Evolutionary conservation across 2,329 filamentous ascomycete species (phyloP).

Genomic region (Alternaria alternata): DNA sequence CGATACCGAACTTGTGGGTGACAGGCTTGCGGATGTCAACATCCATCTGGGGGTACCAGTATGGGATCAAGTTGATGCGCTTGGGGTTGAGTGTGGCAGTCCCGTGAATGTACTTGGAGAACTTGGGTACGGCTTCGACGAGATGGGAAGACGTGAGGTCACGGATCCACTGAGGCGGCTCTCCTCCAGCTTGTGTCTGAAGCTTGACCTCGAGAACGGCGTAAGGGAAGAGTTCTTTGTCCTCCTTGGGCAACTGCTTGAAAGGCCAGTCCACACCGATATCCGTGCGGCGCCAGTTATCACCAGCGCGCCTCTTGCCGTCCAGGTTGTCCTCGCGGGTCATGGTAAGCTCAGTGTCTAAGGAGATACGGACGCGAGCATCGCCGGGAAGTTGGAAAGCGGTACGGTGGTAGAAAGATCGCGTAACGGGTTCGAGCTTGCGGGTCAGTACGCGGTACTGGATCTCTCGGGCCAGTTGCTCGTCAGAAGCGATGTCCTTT

Average conservation of each 20-base stretch:
- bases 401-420: constrained; percentile 97
- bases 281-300: constrained; percentile 97
- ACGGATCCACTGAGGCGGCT: constrained; percentile 95
- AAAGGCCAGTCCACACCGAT: constrained; percentile 98
- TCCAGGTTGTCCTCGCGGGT: constrained; percentile 94
- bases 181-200: constrained; percentile 93
- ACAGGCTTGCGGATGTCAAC: constrained; percentile 94
- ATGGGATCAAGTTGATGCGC: constrained; percentile 88
- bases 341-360: constrained; percentile 97
- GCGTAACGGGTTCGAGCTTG: constrained; percentile 85
- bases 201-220: constrained; percentile 97
- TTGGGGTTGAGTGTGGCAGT: constrained; percentile 86
- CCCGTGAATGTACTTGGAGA: constrained; percentile 98
- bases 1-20: constrained; percentile 89
- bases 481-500: constrained; percentile 89
- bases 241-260: constrained; percentile 81
- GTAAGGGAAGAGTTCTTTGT: constrained; percentile 92
- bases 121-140: constrained; percentile 98
- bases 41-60: constrained; percentile 99
- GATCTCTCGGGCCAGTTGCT: constrained; percentile 87
- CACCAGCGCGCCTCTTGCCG: constrained; percentile 74
- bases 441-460: constrained; percentile 93
- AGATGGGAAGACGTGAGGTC: constrained; percentile 92
- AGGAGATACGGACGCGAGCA: constrained; percentile 92
- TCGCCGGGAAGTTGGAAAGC: constrained; percentile 97